phyloP scores from a whole-genome alignment of 164 flowering plant species.

The Akebia trifoliata region DNA sequence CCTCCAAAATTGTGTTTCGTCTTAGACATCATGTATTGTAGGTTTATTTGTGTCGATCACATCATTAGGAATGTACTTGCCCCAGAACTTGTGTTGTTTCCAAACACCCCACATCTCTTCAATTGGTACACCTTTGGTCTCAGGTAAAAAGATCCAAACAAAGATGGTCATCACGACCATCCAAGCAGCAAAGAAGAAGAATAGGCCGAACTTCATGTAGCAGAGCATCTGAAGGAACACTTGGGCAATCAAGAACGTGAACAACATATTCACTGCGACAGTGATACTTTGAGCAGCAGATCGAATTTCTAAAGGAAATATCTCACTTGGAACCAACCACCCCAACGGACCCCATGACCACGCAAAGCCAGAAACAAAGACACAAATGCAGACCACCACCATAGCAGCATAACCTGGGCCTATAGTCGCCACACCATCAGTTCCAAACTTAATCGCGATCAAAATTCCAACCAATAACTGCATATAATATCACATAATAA shows the following conservation, averaged over 20 bases:
- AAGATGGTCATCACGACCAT: conserved; percentile 58
- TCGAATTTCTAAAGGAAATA: conserved; percentile 81
- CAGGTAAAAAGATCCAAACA: conserved; percentile 63
- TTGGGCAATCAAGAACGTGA: conserved; percentile 75
- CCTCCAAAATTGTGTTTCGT: too few species aligned
- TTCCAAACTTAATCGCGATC: conserved; percentile 63
- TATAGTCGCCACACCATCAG: conserved; percentile 42
- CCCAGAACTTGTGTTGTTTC: conserved; percentile 83
- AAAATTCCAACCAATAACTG: conserved; percentile 50
- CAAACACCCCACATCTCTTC: conserved; percentile 70
- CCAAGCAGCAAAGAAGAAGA: conserved; percentile 72
- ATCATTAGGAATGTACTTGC: conserved; percentile 34
- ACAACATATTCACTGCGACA: conserved; percentile 78
- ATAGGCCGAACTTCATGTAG: conserved; percentile 74
- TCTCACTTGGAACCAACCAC: conserved; percentile 85
- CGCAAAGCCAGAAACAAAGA: conserved; percentile 71
- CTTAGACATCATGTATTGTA: too few species aligned
- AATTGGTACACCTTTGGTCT: conserved; percentile 74
- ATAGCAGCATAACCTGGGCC: conserved; percentile 60
- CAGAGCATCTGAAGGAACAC: conserved; percentile 76
- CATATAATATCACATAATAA: neutral
- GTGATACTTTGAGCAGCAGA: conserved; percentile 82
- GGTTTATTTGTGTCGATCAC: too few species aligned
- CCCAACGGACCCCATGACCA: conserved; percentile 98
- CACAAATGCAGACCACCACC: conserved; percentile 72